A percentile compares a stretch with the other conserved stretches of the same genome.
Evolutionary conservation across 2,329 filamentous ascomycete species (phyloP).

Genomic region (Epichloe hybrida): DNA sequence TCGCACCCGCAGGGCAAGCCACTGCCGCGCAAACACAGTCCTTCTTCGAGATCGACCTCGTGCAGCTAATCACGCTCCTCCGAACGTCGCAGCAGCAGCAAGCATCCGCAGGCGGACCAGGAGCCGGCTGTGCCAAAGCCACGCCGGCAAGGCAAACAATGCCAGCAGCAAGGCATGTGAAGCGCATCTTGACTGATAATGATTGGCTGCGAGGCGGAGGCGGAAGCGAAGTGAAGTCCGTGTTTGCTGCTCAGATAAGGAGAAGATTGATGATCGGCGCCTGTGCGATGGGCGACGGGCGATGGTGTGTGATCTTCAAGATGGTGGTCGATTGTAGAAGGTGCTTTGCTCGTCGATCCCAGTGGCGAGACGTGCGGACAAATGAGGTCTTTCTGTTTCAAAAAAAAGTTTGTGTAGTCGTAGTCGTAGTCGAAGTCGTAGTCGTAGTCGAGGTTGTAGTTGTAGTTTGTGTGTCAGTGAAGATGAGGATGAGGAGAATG

Average conservation of each 20-base stretch:
- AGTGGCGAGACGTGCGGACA: no score
- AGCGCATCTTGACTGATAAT: conserved; percentile 10
- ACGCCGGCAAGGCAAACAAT: conserved; percentile 3
- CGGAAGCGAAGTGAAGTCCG: not conserved
- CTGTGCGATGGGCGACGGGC: not conserved
- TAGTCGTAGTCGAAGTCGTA: no score
- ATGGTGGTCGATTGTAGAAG: not conserved
- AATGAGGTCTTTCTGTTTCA: no score
- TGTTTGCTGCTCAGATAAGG: not conserved
- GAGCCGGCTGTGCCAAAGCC: conserved; percentile 1
- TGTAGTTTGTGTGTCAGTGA: not conserved
- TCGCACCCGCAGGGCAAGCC: conserved; percentile 12
- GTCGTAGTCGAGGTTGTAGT: no score
- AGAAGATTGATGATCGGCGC: not conserved
- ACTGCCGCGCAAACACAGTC: conserved; percentile 16
- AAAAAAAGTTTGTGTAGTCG: no score
- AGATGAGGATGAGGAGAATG: not conserved
- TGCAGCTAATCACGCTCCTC: conserved; percentile 13
- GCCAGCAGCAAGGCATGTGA: conserved; percentile 9
- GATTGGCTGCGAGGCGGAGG: not conserved
- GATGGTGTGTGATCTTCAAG: not conserved
- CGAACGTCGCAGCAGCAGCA: conserved; percentile 23
- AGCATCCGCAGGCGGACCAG: conserved; percentile 3
- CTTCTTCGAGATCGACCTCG: conserved; percentile 3
- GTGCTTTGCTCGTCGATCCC: not conserved